phyloP scores from a whole-genome alignment of 169 alveolate genomes.

The Babesia bovis region DNA sequence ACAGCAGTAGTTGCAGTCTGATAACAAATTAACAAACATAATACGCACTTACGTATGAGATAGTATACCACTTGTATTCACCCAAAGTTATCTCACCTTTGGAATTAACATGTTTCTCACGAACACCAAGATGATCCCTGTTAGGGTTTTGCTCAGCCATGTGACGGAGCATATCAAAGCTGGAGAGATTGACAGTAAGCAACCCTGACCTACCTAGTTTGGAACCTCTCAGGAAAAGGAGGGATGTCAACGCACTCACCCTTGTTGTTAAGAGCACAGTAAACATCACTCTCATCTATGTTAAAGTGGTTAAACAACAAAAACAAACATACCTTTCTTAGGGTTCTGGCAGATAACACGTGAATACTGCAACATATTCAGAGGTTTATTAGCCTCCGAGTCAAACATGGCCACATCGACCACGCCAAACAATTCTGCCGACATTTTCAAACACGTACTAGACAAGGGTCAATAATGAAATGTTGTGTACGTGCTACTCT shows the following conservation, averaged over 20 bases:
- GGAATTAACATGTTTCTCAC: constrained; percentile 27
- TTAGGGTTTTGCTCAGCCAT: constrained; percentile 25
- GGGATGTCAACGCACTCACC: constrained; percentile 5
- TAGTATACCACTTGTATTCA: constrained; percentile 37
- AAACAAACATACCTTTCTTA: constrained; percentile 21
- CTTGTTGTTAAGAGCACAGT: constrained; percentile 23
- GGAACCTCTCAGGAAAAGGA: constrained; percentile 41
- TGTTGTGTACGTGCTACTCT: too few species aligned
- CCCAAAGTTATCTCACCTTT: constrained; percentile 51
- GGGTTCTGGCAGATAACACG: constrained; percentile 14
- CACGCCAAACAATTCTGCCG: background rate
- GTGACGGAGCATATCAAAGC: constrained; percentile 50
- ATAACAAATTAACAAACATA: too few species aligned
- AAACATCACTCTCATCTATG: constrained; percentile 61
- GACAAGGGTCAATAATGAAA: too few species aligned
- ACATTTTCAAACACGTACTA: background rate
- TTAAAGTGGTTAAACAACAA: background rate
- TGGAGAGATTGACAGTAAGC: background rate
- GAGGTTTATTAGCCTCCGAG: background rate
- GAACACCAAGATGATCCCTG: constrained; percentile 31
- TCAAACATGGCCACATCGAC: constrained; percentile 7
- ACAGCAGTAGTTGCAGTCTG: constrained; percentile 24
- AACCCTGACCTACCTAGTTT: constrained; percentile 29
- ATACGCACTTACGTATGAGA: constrained; percentile 17
- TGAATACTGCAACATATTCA: constrained; percentile 33